These are phyloP conservation scores for Leishmania major DNA, from an alignment of 208 protist species.

Conservation along the genomic window DNA sequence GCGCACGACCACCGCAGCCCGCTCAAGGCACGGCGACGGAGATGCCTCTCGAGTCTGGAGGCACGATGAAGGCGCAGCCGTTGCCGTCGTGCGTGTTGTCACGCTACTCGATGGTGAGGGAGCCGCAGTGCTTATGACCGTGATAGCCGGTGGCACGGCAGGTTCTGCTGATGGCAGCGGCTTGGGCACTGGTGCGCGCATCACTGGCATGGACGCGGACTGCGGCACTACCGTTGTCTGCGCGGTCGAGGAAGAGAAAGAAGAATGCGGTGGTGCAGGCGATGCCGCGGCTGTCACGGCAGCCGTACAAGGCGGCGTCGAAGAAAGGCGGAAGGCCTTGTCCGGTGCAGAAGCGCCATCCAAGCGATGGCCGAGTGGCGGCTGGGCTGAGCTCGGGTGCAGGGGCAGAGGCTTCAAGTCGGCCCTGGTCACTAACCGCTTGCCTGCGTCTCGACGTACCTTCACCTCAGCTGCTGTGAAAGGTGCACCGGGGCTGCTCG, in stretches of 20 bases:
- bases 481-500: background rate
- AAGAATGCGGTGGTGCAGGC: background rate
- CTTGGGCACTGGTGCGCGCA: background rate
- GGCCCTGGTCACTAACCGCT: background rate
- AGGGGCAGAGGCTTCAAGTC: background rate
- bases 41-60: constrained; percentile 22
- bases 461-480: background rate
- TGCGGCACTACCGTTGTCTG: background rate
- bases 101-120: constrained; percentile 12
- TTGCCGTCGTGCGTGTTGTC: constrained; percentile 14
- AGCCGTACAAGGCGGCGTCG: background rate
- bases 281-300: background rate
- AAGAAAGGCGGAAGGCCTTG: background rate
- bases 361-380: background rate
- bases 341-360: background rate
- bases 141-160: background rate
- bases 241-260: background rate
- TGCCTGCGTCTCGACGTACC: background rate
- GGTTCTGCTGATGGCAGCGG: background rate
- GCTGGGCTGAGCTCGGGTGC: background rate
- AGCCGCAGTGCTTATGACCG: background rate
- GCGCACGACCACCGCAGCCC: background rate
- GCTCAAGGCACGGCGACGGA: constrained; percentile 11
- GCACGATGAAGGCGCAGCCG: constrained; percentile 19
- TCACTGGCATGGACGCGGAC: background rate